Evolutionary conservation across 2,329 filamentous ascomycete genomes (phyloP).

Genomic region (Apiospora marii): DNA sequence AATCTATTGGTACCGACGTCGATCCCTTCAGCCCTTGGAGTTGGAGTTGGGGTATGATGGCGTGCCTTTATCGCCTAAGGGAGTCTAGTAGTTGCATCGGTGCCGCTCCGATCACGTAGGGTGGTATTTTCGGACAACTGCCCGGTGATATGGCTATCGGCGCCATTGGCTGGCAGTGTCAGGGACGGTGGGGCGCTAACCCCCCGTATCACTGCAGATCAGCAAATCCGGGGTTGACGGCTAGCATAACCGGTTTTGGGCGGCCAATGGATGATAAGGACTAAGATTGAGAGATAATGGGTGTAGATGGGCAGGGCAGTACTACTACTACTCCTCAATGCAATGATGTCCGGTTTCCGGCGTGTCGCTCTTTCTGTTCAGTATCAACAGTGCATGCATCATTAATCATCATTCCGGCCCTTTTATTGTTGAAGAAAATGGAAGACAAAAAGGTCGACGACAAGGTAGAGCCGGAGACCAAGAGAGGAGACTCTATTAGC

Average conservation of each 20-base stretch:
- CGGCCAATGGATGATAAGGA: background rate
- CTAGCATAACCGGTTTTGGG: background rate
- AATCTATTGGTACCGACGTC: background rate
- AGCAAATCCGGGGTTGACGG: slow-evolving; percentile 12
- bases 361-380: background rate
- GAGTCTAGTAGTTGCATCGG: slow-evolving; percentile 9
- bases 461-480: slow-evolving; percentile 21
- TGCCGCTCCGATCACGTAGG: background rate
- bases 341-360: background rate
- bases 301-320: background rate
- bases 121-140: background rate
- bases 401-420: background rate
- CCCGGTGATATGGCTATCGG: slow-evolving; percentile 14
- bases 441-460: slow-evolving; percentile 16
- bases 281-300: background rate
- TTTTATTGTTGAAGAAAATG: background rate
- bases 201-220: background rate
- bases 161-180: background rate
- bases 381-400: background rate
- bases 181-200: background rate
- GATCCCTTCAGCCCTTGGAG: no score
- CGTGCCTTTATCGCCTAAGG: background rate
- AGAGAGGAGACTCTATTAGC: slow-evolving; percentile 16
- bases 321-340: background rate
- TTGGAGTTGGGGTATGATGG: background rate